phyloP scores from a whole-genome alignment of 2,329 filamentous ascomycete genomes.

The Kalaharituber pfeilii region DNA sequence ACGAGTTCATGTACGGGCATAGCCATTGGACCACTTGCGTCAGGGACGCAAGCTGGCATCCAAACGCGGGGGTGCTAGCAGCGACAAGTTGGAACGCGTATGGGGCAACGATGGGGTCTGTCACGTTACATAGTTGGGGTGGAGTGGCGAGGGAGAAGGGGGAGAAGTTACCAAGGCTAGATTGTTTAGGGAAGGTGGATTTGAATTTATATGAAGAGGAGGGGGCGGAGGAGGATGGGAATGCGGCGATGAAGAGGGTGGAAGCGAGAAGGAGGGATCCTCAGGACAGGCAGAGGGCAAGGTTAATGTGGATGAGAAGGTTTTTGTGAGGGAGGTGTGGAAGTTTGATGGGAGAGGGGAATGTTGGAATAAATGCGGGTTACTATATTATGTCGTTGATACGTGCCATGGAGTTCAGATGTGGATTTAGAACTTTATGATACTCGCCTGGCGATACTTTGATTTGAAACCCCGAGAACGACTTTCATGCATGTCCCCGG shows the following conservation, averaged over 20 bases:
- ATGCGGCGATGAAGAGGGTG: background rate
- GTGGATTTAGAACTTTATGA: too few relatives aligned
- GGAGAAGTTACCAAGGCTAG: background rate
- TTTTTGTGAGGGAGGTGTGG: background rate
- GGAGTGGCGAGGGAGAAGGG: background rate
- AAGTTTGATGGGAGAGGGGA: background rate
- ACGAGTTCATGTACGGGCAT: conserved; percentile 36
- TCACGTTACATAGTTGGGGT: conserved; percentile 4
- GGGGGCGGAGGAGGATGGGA: background rate
- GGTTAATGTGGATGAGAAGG: background rate
- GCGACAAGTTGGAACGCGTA: conserved; percentile 16
- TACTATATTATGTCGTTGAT: too few relatives aligned
- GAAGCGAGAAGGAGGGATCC: too few relatives aligned
- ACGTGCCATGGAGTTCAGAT: too few relatives aligned
- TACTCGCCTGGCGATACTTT: too few relatives aligned
- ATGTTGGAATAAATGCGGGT: too few relatives aligned
- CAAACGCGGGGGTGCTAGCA: conserved; percentile 61
- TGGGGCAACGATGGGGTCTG: background rate
- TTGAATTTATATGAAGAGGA: background rate
- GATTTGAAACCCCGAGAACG: too few relatives aligned
- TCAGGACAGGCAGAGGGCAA: too few relatives aligned
- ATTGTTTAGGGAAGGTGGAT: background rate
- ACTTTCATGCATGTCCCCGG: too few relatives aligned
- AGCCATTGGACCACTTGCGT: conserved; percentile 59
- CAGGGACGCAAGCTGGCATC: conserved; percentile 81